Base-by-base conservation (phyloP, 2,329 filamentous ascomycete genomes). In the Escovopsis sp. region DNA sequence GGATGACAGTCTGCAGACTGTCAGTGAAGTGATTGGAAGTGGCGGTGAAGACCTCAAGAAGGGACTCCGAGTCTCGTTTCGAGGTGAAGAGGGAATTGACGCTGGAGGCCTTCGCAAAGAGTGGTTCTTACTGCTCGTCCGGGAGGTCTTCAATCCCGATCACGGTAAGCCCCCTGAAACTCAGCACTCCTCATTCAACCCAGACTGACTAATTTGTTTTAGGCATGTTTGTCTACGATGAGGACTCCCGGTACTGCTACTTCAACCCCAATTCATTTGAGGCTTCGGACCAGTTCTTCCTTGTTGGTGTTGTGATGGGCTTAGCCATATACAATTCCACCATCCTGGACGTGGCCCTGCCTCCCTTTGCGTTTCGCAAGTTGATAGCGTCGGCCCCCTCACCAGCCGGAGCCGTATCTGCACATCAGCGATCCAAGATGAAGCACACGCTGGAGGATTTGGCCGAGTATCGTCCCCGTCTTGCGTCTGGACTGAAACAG, bases 291-390 rank as follows among this genome's bases (percentile, higher is more conserved):
- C 86, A 94, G 50, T 95, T 85, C 60, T 94, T 91, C 56, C 70
- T 94, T 19, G 83, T 95, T 26, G 88, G 88, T 1, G 85, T 91
- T 11, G 72, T 94, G 7, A 72, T 95, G 43, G 88, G 88, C 1
- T 68, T 95, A 45, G 88, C 88, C 12, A 94, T 95, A 47, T 94
- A 94, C 64, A 94, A 95, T 60, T 93, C 85, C 3, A 94, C 85
- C 1, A 94, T 94, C 50, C 68, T 95, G 15, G 88, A 94, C 55
- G 75, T 94, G 39, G 83, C 85, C 2, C 71, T 95, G 18, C 88
- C 88, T 1, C 84, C 87, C 0, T 94, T 94, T 58, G 81, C 84
- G 1, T 95, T 94, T 57, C 80, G 85, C 49, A 94, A 94, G 59
- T 71, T 95, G 18, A 69, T 94, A 35, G 78, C 84, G 3, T 77